Evolutionary conservation across 148 eudicot species (phyloP), one percentile per base, ranked within the genome.

Genomic region (Rhododendron griersonianum): DNA sequence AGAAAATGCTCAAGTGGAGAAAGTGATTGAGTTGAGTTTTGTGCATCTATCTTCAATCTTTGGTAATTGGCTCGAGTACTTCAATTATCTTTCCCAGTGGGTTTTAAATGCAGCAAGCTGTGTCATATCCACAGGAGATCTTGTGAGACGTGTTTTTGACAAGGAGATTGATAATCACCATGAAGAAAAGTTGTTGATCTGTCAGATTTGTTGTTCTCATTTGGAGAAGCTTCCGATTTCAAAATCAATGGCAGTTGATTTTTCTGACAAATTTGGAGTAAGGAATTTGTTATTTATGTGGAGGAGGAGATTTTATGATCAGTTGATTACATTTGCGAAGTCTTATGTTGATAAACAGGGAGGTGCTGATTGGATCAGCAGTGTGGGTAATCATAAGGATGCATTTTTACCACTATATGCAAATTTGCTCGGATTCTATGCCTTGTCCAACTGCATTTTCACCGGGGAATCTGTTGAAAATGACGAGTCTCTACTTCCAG

Each of bases 131-230:
- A 77, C 89, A 71, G 95, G 95, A 74, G 95, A 97, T 88, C 98
- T 94, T 86, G 92, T 97, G 37, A 91, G 94, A 86, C 92, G 91
- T 75, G 98, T 97, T 86, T 97, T 97, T 65, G 99, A 97, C 92
- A 94, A 95, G 90, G 99, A 97, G 90, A 92, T 97, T 30, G 99
- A 97, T 84, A 97, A 97, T 83, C 91, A 94, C 89, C 99, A 97
- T 82, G 98, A 97, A 88, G 99, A 97, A 85, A 95, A 97, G 87
- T 86, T 97, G 82, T 86, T 97, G 47, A 90, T 95, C 15, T 93
- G 98, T 87, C 99, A 97, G 85, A 84, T 95, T n/a, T 94, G 98
- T 84, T 97, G 98, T 85, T 93, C 82, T 74, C 96, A 93, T 76
- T 48, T 95, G 87, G 98, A 93, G 87, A 91, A 86, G 55, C 89